Percentiles rank a stretch among this genome's conserved stretches.
These are phyloP conservation scores for Besnoitia besnoiti DNA, from an alignment of 169 alveolate species.

Conservation along the genomic window DNA sequence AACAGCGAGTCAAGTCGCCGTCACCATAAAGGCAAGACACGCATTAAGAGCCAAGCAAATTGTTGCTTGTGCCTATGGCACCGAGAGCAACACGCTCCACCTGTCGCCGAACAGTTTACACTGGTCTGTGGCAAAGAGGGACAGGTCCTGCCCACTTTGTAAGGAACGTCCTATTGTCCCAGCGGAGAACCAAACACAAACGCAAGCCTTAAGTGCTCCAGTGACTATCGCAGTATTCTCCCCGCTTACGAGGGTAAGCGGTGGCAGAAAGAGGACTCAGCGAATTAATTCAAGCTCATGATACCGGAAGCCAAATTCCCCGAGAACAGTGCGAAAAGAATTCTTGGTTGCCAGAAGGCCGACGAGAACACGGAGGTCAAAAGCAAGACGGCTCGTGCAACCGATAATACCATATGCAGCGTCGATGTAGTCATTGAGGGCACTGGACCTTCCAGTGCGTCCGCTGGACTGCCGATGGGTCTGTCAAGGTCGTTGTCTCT, in stretches of 20 bases:
- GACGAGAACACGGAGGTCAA: too few species aligned
- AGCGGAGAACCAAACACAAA: background rate
- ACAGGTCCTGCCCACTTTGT: background rate
- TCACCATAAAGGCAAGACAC: background rate
- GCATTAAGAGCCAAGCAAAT: background rate
- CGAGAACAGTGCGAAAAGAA: background rate
- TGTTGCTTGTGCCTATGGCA: background rate
- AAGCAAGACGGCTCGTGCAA: background rate
- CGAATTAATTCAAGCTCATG: background rate
- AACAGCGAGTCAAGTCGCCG: background rate
- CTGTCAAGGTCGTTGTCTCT: too few species aligned
- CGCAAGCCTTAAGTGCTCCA: background rate
- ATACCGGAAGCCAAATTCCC: background rate
- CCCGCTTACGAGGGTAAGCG: background rate
- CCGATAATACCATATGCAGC: background rate
- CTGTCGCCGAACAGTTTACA: background rate
- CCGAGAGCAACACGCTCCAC: background rate
- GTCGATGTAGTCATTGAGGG: background rate
- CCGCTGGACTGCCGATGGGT: too few species aligned
- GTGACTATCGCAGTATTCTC: background rate
- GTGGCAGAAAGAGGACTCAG: background rate
- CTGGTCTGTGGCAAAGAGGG: too few species aligned
- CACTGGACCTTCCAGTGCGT: too few species aligned
- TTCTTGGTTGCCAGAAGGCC: background rate
- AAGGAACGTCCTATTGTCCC: background rate